Evolutionary conservation across 768 basidiomycete genomes (phyloP), one percentile per base, ranked within the genome.

Genomic region (Boletus subcaerulescens): DNA sequence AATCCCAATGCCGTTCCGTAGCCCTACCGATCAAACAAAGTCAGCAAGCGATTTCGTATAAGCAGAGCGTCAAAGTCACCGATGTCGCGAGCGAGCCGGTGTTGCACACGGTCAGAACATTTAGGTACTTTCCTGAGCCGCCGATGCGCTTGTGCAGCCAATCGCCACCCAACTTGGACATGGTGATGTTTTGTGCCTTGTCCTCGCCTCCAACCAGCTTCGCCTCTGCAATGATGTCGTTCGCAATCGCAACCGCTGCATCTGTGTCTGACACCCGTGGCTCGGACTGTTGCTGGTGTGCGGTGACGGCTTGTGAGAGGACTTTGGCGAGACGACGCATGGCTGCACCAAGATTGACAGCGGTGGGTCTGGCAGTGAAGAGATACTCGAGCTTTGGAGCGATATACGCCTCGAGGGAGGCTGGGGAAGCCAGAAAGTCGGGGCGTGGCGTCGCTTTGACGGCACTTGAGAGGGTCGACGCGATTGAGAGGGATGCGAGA

Each of bases 31-130:
- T 51, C 50, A 33, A 45, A 33, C 32, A 17, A 39, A 41, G 44
- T 41, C 41, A 52, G 32, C 15, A 15, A 45, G 17, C 11, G 42
- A 45, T 43, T 31, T 48, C 49, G 51, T 45, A 63, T 39, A 38
- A 55, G 7, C 36, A 5, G 9, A 2, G 26, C 24, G 50, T 35
- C 5, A 33, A 22, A 43, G 18, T 45, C 48, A 93, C 93, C 31
- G 93, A 96, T 11, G 94, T 97, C 2, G 96, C 95, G 59, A 98
- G 79, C 22, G 89, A 92, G 5, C 95, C 95, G n/a, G 95, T 98
- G 70, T 98, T 98, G 75, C 95, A 98, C 12, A 98, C 92, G 15
- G 95, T 97, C 70, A 97, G 74, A 18, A 96, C 82, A 65, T 91
- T 93, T 54, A 97, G 70, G 38, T 74, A 78, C 43, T 74, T 74